phyloP scores from a whole-genome alignment of 192 early-diverging fungal genomes.

The Lobulomyces angularis region DNA sequence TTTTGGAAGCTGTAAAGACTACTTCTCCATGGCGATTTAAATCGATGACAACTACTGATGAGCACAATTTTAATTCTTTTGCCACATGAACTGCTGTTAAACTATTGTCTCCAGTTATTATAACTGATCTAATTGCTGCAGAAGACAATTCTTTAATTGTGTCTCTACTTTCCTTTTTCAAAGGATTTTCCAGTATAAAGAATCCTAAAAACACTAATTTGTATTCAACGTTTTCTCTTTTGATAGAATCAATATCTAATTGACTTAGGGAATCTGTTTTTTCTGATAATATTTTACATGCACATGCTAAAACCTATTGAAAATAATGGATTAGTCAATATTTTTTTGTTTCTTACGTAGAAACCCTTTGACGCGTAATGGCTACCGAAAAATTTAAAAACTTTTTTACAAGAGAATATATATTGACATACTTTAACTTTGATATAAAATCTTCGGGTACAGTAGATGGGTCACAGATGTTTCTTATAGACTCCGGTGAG shows the following conservation, averaged over 20 bases:
- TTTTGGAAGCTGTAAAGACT: constrained; percentile 12
- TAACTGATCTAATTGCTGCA: constrained; percentile 58
- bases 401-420: no score
- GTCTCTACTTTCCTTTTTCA: constrained; percentile 51
- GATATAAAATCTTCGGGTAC: constrained; percentile 16
- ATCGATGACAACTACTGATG: constrained; percentile 49
- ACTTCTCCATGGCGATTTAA: constrained; percentile 21
- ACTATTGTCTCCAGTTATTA: constrained; percentile 76
- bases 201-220: constrained; percentile 50
- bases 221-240: constrained; percentile 55
- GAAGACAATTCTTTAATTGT: constrained; percentile 50
- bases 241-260: not conserved
- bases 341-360: no score
- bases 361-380: constrained; percentile 25
- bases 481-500: constrained; percentile 25
- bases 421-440: constrained; percentile 14
- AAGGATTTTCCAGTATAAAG: constrained; percentile 61
- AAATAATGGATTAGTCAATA: no score
- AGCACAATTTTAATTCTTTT: constrained; percentile 43
- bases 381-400: no score
- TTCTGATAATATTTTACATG: constrained; percentile 1
- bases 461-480: constrained; percentile 24
- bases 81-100: constrained; percentile 64
- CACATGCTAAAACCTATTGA: constrained; percentile 29
- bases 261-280: not conserved